A percentile compares a stretch with the other conserved stretches of the same genome.
Evolutionary conservation across 805 yeast genomes (phyloP).

Genomic region (Scheffersomyces amazonensis): DNA sequence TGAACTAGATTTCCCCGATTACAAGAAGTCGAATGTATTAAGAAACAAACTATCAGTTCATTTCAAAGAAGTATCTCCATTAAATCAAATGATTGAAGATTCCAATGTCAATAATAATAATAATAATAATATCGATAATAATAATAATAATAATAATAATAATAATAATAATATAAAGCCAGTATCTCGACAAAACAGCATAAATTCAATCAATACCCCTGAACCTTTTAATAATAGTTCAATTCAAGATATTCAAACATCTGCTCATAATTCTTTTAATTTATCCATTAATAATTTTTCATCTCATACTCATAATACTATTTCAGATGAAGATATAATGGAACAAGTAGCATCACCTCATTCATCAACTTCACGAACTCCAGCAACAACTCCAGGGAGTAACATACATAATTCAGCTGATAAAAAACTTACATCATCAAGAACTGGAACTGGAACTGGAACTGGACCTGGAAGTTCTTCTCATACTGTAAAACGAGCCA

Average conservation of each 20-base stretch:
- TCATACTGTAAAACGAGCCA: constrained; percentile 18
- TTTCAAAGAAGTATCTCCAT: constrained; percentile 15
- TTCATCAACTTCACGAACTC: constrained; percentile 5
- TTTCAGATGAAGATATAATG: constrained; percentile 1
- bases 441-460: not conserved
- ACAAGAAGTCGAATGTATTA: constrained; percentile 13
- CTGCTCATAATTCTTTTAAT: constrained; percentile 10
- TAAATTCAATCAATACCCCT: constrained; percentile 1
- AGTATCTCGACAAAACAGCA: not conserved
- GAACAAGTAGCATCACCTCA: not conserved
- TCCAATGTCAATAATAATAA: not conserved
- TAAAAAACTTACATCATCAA: not conserved
- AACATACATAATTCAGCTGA: constrained; percentile 1
- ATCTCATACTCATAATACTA: constrained; percentile 5
- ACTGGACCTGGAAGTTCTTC: not conserved
- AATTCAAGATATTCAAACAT: not conserved
- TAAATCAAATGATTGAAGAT: not conserved
- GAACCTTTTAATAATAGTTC: constrained; percentile 3
- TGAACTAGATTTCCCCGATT: constrained; percentile 29
- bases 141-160: constrained; percentile 3
- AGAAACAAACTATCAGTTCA: constrained; percentile 33
- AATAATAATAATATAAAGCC: constrained; percentile 2
- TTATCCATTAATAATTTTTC: constrained; percentile 8
- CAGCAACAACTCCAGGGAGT: constrained; percentile 10
- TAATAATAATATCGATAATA: constrained; percentile 3